Percentiles rank a stretch among this genome's conserved stretches.
These are phyloP conservation scores for Eremomyces bilateralis DNA, from an alignment of 495 filamentous ascomycete species.

Conservation along the genomic window DNA sequence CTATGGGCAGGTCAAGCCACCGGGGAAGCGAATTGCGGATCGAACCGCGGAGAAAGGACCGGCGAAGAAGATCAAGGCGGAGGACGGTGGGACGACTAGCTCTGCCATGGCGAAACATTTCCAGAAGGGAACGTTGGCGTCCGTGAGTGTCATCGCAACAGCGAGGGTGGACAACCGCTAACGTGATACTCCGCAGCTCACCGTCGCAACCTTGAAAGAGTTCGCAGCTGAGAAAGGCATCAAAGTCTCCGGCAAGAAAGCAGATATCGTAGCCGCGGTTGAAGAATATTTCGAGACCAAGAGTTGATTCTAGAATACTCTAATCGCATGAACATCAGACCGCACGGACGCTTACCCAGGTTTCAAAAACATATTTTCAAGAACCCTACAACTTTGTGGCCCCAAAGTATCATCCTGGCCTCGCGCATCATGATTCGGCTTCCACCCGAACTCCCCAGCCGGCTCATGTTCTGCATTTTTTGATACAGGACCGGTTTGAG, in stretches of 20 bases:
- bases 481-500: too few species aligned
- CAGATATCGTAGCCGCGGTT: constrained; percentile 53
- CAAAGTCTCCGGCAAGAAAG: constrained; percentile 47
- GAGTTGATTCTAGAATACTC: too few species aligned
- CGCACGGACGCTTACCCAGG: too few species aligned
- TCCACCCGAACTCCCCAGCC: too few species aligned
- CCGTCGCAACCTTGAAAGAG: constrained; percentile 44
- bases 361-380: too few species aligned
- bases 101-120: background rate
- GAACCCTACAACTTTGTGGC: too few species aligned
- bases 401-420: too few species aligned
- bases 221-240: constrained; percentile 42
- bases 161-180: background rate
- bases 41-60: constrained; percentile 18
- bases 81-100: background rate
- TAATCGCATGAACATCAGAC: too few species aligned
- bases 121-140: background rate
- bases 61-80: constrained; percentile 14
- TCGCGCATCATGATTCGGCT: too few species aligned
- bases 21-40: constrained; percentile 22
- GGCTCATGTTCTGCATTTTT: too few species aligned
- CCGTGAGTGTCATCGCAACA: constrained; percentile 1
- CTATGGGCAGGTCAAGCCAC: constrained; percentile 13
- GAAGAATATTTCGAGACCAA: constrained; percentile 54
- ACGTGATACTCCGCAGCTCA: constrained; percentile 27